A percentile compares a stretch with the other conserved stretches of the same genome.
phyloP scores from a whole-genome alignment of 129 eudicot genomes.

The Tagetes patula region DNA sequence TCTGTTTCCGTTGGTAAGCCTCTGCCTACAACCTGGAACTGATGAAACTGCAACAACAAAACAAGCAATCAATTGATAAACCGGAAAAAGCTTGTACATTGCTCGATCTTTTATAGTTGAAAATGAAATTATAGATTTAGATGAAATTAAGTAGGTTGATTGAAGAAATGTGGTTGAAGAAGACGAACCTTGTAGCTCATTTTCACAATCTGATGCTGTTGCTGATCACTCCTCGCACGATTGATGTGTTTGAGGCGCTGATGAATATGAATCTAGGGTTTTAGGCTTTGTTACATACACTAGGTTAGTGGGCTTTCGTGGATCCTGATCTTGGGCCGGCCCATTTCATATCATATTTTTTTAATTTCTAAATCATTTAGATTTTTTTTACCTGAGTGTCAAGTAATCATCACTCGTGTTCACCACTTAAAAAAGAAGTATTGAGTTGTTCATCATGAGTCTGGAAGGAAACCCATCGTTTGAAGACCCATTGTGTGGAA shows the following conservation, averaged over 20 bases:
- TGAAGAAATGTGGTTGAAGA: neutral
- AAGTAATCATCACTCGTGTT: too few species aligned
- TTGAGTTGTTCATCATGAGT: too few species aligned
- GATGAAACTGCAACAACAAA: conserved; percentile 48
- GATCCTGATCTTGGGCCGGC: conserved; percentile 32
- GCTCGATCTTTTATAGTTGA: neutral
- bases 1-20: conserved; percentile 55
- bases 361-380: too few species aligned
- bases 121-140: neutral
- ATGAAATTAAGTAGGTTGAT: neutral
- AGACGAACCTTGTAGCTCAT: conserved; percentile 35
- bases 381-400: too few species aligned
- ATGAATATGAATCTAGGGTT: conserved; percentile 33
- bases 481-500: too few species aligned
- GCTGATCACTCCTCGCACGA: conserved; percentile 19
- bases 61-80: neutral
- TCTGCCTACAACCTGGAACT: conserved; percentile 68
- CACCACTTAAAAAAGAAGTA: too few species aligned
- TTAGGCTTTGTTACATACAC: conserved; percentile 13
- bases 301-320: neutral
- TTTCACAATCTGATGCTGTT: conserved; percentile 16
- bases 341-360: conserved; percentile 10
- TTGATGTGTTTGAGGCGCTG: conserved; percentile 21
- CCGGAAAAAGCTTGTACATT: neutral
- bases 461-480: too few species aligned